These are phyloP conservation scores for Saturnispora ahearnii DNA, from an alignment of 805 yeast genomes.

Conservation along the genomic window DNA sequence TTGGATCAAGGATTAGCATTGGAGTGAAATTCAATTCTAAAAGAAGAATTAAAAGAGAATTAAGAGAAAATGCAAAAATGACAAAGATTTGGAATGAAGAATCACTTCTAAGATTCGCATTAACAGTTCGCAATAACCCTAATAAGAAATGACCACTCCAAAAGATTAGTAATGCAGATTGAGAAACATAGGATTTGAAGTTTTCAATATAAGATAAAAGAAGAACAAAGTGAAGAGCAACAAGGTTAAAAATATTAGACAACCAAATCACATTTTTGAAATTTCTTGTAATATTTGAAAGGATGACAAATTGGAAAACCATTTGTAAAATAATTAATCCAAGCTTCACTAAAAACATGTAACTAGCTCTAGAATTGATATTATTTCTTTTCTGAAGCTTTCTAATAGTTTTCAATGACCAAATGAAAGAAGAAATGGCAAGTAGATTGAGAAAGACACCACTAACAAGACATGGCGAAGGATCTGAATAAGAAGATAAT, in stretches of 20 bases:
- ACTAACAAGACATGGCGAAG: constrained; percentile 43
- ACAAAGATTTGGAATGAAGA: constrained; percentile 26
- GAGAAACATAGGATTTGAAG: constrained; percentile 54
- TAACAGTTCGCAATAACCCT: constrained; percentile 36
- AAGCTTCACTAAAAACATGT: constrained; percentile 37
- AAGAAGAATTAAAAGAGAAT: constrained; percentile 33
- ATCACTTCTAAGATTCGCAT: constrained; percentile 31
- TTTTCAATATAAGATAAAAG: constrained; percentile 64
- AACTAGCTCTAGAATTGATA: constrained; percentile 24
- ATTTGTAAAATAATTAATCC: constrained; percentile 32
- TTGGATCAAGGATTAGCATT: constrained; percentile 21
- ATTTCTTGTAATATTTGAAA: constrained; percentile 11
- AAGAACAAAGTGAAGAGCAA: constrained; percentile 43
- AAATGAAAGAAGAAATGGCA: constrained; percentile 30
- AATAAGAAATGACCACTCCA: constrained; percentile 57
- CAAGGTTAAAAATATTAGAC: constrained; percentile 26
- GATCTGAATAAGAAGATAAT: constrained; percentile 34
- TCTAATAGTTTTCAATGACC: constrained; percentile 30
- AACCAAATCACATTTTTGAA: constrained; percentile 17
- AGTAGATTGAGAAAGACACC: constrained; percentile 33
- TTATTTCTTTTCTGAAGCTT: constrained; percentile 28
- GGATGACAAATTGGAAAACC: constrained; percentile 25
- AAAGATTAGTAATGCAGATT: constrained; percentile 58
- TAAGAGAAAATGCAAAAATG: constrained; percentile 23
- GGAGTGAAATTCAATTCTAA: constrained; percentile 38